Evolutionary conservation across 2,329 filamentous ascomycete genomes (phyloP), one percentile per base, ranked within the genome.

Genomic region (Conoideocrella luteorostrata): DNA sequence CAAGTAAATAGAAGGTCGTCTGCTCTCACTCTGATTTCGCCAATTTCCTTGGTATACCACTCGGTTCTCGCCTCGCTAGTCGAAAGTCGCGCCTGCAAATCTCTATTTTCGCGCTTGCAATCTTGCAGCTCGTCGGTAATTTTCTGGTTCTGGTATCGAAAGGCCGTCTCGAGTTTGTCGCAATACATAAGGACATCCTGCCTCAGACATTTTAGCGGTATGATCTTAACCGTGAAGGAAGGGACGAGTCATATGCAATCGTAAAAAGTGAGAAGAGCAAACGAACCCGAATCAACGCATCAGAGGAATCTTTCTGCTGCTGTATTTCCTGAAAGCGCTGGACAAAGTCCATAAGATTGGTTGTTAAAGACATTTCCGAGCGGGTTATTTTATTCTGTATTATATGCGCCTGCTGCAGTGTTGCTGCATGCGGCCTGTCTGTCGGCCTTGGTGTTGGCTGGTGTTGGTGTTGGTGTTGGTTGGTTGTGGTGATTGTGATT

Each of bases 61-160:
- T 60, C 56, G 35, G 68, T 52, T 18, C 58, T 56, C 35, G 56
- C 50, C 37, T 72, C 65, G 29, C 63, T 52, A n/a, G 65, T 52
- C 33, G 65, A 65, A 22, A 77, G 52, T 37, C 63, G 65, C 46
- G 71, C 65, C 54, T 79, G 72, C 30, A 78, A 57, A 7, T 77
- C 71, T 44, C 73, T 63, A 47, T 72, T 64, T 50, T 80, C 75
- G 47, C 78, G 65, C 41, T 68, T 63, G 26, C 63, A 56, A 50
- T 74, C 63, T 34, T 57, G 59, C 10, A 78, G 55, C 45, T 71
- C 59, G 29, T 65, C 58, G 35, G 48, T 52, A 5, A 80, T 61
- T 7, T 52, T 53, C 2, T 52, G 50, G 48, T 72, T 77, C 52
- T 80, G 71, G 28, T 62, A 53, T 18, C 62, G 63, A 4, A 75